Evolutionary conservation across 2,329 filamentous ascomycete species (phyloP), one percentile per base, ranked within the genome.

Genomic region (Dactylonectria macrodidyma): DNA sequence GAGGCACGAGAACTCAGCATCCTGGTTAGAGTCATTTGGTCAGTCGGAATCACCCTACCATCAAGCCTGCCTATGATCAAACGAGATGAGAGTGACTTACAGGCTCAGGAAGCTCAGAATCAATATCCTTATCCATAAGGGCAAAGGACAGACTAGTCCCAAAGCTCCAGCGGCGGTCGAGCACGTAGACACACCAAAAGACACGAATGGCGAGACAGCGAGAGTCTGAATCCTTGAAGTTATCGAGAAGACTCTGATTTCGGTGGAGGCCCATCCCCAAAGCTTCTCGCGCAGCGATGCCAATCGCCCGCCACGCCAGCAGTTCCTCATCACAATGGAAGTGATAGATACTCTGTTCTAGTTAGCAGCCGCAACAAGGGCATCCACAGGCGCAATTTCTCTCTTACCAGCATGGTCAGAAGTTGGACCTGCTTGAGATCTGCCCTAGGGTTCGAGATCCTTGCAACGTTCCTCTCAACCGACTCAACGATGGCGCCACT

Each of bases 131-230:
- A 61, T 87, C 85, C 10, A 84, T 78, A 6, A 87, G 78, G 0
- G 82, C 82, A 69, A 86, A 87, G 0, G 85, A 84, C 24, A 87
- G 71, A 10, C 85, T 84, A 0, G 84, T 86, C 2, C 85, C 85
- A 41, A 87, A 86, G 10, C 84, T 86, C 83, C 84, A 88, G 26
- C 85, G 82, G 1, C 85, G 82, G 57, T 87, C 86, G 0, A 88
- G 80, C 0, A 85, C 82, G 61, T 87, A 87, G 22, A 86, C 83
- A 36, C 81, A 85, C 84, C 85, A 88, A 66, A 87, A 87, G 0
- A 87, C 79, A 2, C 80, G 73, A 1, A 78, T 73, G 0, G 82
- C 82, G 2, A 77, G 59, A 1, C 76, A 71, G 0, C 80, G 78
- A 3, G 76, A 68, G 2, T 75, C 66, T 0, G 70, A 65, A 38